These are phyloP conservation scores for Heteromeles arbutifolia DNA, from an alignment of 306 rosid genomes.

Conservation along the genomic window DNA sequence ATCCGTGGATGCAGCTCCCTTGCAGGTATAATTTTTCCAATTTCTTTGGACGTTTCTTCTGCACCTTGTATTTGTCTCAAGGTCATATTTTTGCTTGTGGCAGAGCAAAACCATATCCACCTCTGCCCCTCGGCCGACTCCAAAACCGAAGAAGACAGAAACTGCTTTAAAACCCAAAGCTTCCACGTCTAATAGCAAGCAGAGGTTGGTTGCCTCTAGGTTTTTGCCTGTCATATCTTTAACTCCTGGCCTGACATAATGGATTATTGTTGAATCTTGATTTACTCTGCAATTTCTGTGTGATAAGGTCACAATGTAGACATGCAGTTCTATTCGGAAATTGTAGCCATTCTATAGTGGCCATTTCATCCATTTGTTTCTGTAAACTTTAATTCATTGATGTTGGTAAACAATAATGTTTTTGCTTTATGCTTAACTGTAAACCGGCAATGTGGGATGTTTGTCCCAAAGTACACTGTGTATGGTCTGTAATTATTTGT, in stretches of 20 bases:
- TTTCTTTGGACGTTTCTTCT: background rate
- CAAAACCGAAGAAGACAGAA: constrained; percentile 73
- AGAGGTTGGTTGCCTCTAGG: constrained; percentile 40
- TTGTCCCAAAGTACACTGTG: constrained; percentile 12
- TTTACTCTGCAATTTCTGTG: background rate
- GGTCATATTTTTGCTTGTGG: constrained; percentile 16
- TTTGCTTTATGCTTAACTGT: background rate
- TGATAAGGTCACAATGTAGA: background rate
- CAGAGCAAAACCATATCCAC: constrained; percentile 44
- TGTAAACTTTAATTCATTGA: background rate
- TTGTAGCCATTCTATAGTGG: background rate
- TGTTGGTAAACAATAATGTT: background rate
- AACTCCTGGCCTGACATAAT: constrained; percentile 7
- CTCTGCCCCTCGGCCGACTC: constrained; percentile 43
- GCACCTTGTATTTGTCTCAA: constrained; percentile 9
- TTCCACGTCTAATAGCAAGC: constrained; percentile 72
- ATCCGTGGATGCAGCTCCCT: constrained; percentile 34
- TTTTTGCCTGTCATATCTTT: constrained; percentile 5
- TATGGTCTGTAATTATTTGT: constrained; percentile 9
- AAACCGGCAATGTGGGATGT: constrained; percentile 8
- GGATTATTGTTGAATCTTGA: constrained; percentile 7
- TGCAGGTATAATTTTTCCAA: constrained; percentile 43
- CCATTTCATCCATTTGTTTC: background rate
- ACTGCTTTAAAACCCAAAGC: constrained; percentile 46
- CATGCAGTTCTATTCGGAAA: background rate